These are phyloP conservation scores for Pythium coloratum DNA, from an alignment of 352 stramenopile species.

Conservation along the genomic window DNA sequence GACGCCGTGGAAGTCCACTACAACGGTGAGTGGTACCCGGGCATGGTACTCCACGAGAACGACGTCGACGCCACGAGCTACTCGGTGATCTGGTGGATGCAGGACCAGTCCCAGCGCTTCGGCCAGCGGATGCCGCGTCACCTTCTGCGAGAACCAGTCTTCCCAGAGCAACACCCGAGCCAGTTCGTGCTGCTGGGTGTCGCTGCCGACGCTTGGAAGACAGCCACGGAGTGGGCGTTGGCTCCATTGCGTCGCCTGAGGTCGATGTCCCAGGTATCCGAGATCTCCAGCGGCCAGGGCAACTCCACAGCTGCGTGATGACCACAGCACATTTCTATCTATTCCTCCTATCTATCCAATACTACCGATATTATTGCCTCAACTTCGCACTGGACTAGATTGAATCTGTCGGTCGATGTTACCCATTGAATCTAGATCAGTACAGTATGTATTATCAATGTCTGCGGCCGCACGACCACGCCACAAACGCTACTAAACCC, in stretches of 20 bases:
- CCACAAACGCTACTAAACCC: slow-evolving; percentile 3
- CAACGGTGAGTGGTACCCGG: slow-evolving; percentile 58
- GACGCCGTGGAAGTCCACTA: slow-evolving; percentile 67
- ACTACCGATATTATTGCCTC: neutral
- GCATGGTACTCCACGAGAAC: slow-evolving; percentile 65
- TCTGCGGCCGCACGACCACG: neutral
- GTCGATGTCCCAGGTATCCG: slow-evolving; percentile 23
- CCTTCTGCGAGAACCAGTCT: slow-evolving; percentile 48
- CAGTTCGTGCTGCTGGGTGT: slow-evolving; percentile 51
- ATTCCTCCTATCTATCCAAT: slow-evolving; percentile 2
- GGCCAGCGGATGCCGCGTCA: slow-evolving; percentile 48
- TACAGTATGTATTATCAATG: slow-evolving; percentile 7
- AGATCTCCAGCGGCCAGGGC: slow-evolving; percentile 20
- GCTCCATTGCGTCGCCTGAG: slow-evolving; percentile 27
- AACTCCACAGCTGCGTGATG: slow-evolving; percentile 19
- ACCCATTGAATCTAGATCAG: neutral
- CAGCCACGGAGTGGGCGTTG: slow-evolving; percentile 32
- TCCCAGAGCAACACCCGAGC: slow-evolving; percentile 24
- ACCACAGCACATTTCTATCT: neutral
- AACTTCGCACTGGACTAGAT: neutral
- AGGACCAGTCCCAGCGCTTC: slow-evolving; percentile 78
- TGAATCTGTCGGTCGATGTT: neutral
- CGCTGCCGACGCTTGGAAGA: slow-evolving; percentile 49
- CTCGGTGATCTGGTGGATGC: slow-evolving; percentile 80
- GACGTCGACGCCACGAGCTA: slow-evolving; percentile 52